Base-by-base conservation (phyloP, 2,329 filamentous ascomycete species). In the Hymenoscyphus occultus region DNA sequence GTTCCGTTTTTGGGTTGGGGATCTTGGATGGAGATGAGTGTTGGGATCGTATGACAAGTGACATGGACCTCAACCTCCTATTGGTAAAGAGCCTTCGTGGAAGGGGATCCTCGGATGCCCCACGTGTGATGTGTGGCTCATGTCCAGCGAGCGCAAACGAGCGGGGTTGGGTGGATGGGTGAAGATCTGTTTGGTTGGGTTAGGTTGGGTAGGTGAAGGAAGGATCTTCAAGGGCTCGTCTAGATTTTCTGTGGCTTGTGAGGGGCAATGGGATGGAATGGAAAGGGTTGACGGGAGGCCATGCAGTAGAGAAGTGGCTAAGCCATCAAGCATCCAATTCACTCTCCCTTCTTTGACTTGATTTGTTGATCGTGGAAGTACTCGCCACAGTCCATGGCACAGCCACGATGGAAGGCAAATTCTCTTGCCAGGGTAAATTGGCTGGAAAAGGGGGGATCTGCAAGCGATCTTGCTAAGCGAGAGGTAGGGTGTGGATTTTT, bases 331-430 rank as follows among this genome's bases (percentile, higher is more conserved):
- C 35, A 35, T 6, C 9, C 35, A 35, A 54, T 54, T 54, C 48
- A 54, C 7, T 9, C 19, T 28, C 7, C 7, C n/a, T 28, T 48
- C 45, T n/a, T n/a, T n/a, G n/a, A n/a, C 22, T 28, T 28, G 45
- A 51, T 51, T 51, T 51, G 45, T 54, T 22, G 48, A 54, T 12
- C 4, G 22, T 13, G 19, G 39, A 19, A 12, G 19, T 39, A 39
- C 32, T 59, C 10, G 56, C 56, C 32, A 59, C 56, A 45, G 63
- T 70, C 48, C 67, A 5, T 5, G 32, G 56, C 31, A 58, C 31
- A 58, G 31, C 56, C 31, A 39, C 31, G 56, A 63, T 10, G 13
- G 13, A 7, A 3, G n/a, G n/a, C n/a, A n/a, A n/a, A n/a, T n/a
- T n/a, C n/a, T 28, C 28, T 1, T 2, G 22, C 22, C 3, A n/a